Evolutionary conservation across 352 stramenopile species (phyloP), one percentile per base, ranked within the genome.

Genomic region (Phytopythium boreale): DNA sequence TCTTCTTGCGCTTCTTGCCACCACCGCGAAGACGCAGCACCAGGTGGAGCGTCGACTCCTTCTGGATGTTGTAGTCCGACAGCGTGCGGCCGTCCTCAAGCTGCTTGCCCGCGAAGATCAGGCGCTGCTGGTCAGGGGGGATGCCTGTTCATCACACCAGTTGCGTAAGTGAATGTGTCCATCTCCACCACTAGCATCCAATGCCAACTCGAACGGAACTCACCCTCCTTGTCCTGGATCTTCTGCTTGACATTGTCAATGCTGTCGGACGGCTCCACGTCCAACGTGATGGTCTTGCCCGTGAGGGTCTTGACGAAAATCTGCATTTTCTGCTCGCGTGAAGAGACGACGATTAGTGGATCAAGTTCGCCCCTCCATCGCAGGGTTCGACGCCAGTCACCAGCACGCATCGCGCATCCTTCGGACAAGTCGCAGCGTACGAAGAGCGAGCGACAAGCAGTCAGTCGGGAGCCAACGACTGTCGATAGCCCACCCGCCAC

Each of bases 241-340:
- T 99, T 99, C 68, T 96, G 89, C 93, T 99, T 99, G 66, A 99
- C 97, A 88, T 99, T 99, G 81, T 99, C 97, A 89, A 99, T 99
- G 67, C 95, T 98, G 82, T 99, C 98, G 46, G 88, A 97, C 46
- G 98, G 95, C 84, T 99, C 98, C 50, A 99, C 98, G 87, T 99
- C 97, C 57, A 99, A 86, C 61, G 98, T 99, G 88, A 99, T 99
- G 64, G 97, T 99, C 84, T 99, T 99, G 74, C 98, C 98, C 76
- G 91, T 97, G 62, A 97, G 85, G 71, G 91, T 97, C 88, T 96
- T 97, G 64, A 97, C 91, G 82, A 97, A 97, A 86, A 97, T 97
- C 88, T 97, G 91, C 91, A 97, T 97, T 76, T 89, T 89, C 75
- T 90, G 71, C 47, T 53, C 8, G 41, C 76, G 36, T 31, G 62